phyloP scores from a whole-genome alignment of 208 protist species.

The Trypanosoma conorhini region DNA sequence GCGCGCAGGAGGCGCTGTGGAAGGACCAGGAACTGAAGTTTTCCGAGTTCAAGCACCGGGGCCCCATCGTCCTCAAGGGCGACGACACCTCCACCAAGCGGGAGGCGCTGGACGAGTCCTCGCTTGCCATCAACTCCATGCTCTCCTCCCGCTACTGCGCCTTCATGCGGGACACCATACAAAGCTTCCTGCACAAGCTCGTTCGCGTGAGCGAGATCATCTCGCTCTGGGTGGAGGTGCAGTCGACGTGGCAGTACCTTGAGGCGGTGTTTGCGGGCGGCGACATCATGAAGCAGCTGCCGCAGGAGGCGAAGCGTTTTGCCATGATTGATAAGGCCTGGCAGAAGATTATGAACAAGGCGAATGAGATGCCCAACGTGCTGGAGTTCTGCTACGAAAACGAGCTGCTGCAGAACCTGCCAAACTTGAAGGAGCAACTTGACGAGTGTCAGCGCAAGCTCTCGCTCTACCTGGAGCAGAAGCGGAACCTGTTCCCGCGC shows the following conservation, averaged over 20 bases:
- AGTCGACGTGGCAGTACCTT: constrained; percentile 97
- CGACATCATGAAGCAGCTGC: constrained; percentile 97
- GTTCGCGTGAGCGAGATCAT: constrained; percentile 93
- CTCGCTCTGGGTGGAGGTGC: constrained; percentile 92
- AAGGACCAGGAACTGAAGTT: constrained; percentile 94
- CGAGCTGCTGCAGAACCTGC: constrained; percentile 94
- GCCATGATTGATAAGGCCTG: constrained; percentile 96
- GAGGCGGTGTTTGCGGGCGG: constrained; percentile 97
- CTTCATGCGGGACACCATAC: constrained; percentile 93
- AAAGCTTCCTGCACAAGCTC: constrained; percentile 92
- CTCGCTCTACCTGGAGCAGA: constrained; percentile 97
- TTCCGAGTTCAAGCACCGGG: constrained; percentile 94
- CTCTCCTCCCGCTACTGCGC: constrained; percentile 93
- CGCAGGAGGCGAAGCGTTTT: constrained; percentile 97
- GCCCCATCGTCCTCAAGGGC: constrained; percentile 93
- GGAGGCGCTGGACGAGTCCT: constrained; percentile 95
- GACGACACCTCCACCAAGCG: constrained; percentile 89
- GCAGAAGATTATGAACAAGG: constrained; percentile 97
- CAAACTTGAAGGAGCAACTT: constrained; percentile 95
- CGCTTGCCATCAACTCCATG: constrained; percentile 94
- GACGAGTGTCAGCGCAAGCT: constrained; percentile 98
- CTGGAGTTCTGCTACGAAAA: constrained; percentile 97
- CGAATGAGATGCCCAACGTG: constrained; percentile 94
- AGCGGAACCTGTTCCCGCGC: constrained; percentile 97
- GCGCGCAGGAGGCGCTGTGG: constrained; percentile 90